Percentiles rank a stretch among this genome's conserved stretches.
phyloP scores from a whole-genome alignment of 495 filamentous ascomycete genomes.

The Talaromyces liani region DNA sequence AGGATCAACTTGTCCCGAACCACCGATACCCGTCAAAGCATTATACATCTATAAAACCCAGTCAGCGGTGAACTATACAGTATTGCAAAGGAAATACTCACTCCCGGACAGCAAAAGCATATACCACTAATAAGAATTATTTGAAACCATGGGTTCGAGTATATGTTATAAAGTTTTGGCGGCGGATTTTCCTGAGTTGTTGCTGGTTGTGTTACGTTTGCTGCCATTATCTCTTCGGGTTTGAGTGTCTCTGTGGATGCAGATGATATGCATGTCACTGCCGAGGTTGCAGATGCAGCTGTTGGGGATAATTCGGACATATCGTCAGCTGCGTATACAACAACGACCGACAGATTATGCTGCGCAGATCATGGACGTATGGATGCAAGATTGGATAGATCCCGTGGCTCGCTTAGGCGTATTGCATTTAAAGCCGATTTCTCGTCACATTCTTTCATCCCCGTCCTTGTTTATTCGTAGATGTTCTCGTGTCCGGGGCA shows the following conservation, averaged over 20 bases:
- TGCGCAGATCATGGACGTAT: neutral
- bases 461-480: neutral
- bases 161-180: constrained; percentile 9
- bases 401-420: neutral
- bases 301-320: neutral
- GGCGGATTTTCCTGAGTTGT: neutral
- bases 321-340: neutral
- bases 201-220: neutral
- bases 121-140: constrained; percentile 47
- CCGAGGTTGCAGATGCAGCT: neutral
- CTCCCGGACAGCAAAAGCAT: constrained; percentile 76
- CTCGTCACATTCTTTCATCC: neutral
- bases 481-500: neutral
- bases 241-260: neutral
- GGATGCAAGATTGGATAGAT: neutral
- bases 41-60: constrained; percentile 54
- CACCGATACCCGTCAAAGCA: constrained; percentile 51
- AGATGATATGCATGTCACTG: neutral
- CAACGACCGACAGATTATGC: neutral
- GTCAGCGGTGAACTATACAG: constrained; percentile 4
- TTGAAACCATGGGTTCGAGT: constrained; percentile 33
- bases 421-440: neutral
- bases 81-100: neutral
- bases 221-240: neutral
- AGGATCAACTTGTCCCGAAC: constrained; percentile 40